These are phyloP conservation scores for Rubroboletus pulcherrimus DNA, from an alignment of 768 basidiomycete species.

Conservation along the genomic window DNA sequence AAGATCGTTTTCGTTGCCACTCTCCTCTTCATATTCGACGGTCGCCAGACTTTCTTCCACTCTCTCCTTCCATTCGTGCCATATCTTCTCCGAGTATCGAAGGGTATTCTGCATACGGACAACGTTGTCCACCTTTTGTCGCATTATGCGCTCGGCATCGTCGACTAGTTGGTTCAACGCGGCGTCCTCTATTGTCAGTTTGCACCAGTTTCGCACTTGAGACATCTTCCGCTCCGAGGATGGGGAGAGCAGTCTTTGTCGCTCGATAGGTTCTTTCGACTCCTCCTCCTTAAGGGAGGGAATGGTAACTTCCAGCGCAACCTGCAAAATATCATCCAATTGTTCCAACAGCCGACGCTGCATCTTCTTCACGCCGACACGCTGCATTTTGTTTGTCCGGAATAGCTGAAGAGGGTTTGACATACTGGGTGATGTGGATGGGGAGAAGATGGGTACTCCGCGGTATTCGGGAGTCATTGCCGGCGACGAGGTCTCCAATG, in stretches of 20 bases:
- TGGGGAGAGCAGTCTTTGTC: conserved; percentile 86
- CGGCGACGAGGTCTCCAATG: conserved; percentile 75
- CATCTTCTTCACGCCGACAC: conserved; percentile 75
- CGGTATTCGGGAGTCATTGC: conserved; percentile 73
- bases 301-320: conserved; percentile 76
- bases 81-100: conserved; percentile 92
- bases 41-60: conserved; percentile 65
- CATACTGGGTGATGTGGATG: conserved; percentile 66
- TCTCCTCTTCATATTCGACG: conserved; percentile 54
- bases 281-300: conserved; percentile 92
- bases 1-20: conserved; percentile 41
- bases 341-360: conserved; percentile 80
- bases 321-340: conserved; percentile 79
- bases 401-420: conserved; percentile 77
- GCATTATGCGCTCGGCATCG: conserved; percentile 85
- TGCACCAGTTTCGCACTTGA: conserved; percentile 80
- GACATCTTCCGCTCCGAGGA: conserved; percentile 85
- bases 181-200: conserved; percentile 79
- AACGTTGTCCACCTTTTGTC: conserved; percentile 92
- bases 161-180: conserved; percentile 79
- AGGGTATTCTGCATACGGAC: conserved; percentile 97
- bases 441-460: conserved; percentile 79
- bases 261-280: conserved; percentile 85
- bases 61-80: conserved; percentile 94
- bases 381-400: conserved; percentile 73